Percentiles rank a stretch among this genome's conserved stretches.
Evolutionary conservation across 179 eudicot species (phyloP).

Genomic region (Spergularia azorica): DNA sequence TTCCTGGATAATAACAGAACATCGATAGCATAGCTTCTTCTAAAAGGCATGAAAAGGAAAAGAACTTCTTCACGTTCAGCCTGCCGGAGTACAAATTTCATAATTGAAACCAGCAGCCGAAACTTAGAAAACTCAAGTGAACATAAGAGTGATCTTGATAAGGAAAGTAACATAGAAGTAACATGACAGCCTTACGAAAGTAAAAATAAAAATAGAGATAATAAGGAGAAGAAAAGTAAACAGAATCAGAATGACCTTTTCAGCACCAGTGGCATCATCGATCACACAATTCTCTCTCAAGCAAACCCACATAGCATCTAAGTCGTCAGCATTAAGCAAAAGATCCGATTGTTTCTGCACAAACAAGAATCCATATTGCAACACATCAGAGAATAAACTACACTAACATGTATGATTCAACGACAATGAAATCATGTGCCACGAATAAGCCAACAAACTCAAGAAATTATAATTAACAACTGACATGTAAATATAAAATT

Average conservation of each 20-base stretch:
- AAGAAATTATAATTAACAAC: not conserved
- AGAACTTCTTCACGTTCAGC: not conserved
- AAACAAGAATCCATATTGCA: slow-evolving; percentile 22
- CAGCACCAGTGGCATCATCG: slow-evolving; percentile 99
- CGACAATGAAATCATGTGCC: not conserved
- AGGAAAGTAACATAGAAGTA: not conserved
- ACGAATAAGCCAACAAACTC: not conserved
- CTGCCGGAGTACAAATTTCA: not conserved
- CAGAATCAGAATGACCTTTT: slow-evolving; percentile 60
- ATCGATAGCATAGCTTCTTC: too few species aligned
- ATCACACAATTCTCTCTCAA: slow-evolving; percentile 97
- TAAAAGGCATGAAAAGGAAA: too few species aligned
- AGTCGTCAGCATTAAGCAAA: slow-evolving; percentile 96
- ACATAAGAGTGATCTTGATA: slow-evolving; percentile 8
- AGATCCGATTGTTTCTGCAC: slow-evolving; percentile 97
- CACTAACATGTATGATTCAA: not conserved
- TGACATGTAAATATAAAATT: not conserved
- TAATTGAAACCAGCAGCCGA: not conserved
- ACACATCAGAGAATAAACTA: slow-evolving; percentile 5
- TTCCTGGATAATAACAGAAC: too few species aligned
- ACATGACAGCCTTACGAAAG: not conserved
- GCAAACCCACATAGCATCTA: slow-evolving; percentile 99
- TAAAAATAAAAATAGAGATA: not conserved
- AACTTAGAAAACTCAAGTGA: not conserved
- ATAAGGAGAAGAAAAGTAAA: not conserved